A percentile compares a stretch with the other conserved stretches of the same genome.
Conservation (phyloP, 768 basidiomycete genomes). For the Mycena rebaudengoi region DNA sequence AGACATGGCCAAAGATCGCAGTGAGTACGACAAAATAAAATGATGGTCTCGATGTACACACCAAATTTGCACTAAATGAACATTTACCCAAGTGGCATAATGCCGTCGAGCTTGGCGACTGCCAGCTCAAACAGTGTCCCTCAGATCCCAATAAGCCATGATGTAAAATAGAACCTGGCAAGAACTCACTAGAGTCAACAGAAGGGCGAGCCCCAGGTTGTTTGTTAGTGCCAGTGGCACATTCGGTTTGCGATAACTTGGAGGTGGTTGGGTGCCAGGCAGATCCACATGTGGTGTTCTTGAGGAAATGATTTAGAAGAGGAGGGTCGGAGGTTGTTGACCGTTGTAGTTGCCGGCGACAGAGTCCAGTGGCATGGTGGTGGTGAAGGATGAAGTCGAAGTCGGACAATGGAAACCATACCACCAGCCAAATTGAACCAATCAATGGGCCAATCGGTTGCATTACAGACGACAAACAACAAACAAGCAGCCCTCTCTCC, state of each 20-base stretch:
- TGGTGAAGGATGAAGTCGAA: conserved; percentile 5
- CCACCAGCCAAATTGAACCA: too few species aligned
- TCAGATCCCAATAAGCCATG: neutral
- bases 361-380: conserved; percentile 1
- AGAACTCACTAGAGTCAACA: conserved; percentile 2
- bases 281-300: conserved; percentile 1
- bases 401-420: too few species aligned
- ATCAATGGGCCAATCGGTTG: conserved; percentile 5
- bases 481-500: conserved; percentile 6
- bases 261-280: neutral
- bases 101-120: too few species aligned
- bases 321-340: conserved; percentile 3
- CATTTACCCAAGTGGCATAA: conserved; percentile 8
- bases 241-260: conserved; percentile 6
- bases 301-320: neutral
- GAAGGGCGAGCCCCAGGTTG: neutral
- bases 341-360: conserved; percentile 4
- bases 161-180: conserved; percentile 2
- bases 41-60: neutral
- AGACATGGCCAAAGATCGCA: neutral
- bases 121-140: neutral
- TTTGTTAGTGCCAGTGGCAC: conserved; percentile 5
- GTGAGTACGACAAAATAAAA: neutral
- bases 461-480: neutral
- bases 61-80: conserved; percentile 1